Evolutionary conservation across 768 basidiomycete genomes (phyloP), one percentile per base, ranked within the genome.

Genomic region (Boletus sp.): DNA sequence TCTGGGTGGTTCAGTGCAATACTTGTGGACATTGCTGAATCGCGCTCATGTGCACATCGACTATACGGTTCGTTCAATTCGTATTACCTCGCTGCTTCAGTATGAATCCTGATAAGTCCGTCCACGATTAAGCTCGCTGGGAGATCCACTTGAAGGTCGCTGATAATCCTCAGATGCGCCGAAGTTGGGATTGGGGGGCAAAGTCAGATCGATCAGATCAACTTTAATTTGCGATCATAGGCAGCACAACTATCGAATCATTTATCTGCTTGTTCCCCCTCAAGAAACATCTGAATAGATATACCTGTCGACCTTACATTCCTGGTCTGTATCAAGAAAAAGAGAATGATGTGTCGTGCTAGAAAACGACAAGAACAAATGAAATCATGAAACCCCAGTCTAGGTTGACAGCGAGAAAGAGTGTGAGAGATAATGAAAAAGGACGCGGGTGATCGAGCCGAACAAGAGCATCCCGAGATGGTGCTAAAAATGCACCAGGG

Each of bases 391-490:
- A 45, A 13, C 19, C 23, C 7, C 13, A 17, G 29, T 55, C 47
- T 44, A 47, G 47, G 11, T 39, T 34, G 32, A 39, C 11, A 14
- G 8, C 6, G 34, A 23, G 23, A 23, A 4, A 2, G 23, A 13
- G 27, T 30, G 7, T n/a, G 3, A 6, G 3, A 7, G 13, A 13
- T 25, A 37, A 3, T 0, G 8, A 2, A 44, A 56, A 47, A 10
- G 19, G 11, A n/a, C 11, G 25, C 45, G 32, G 30, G 9, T 40
- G 42, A 48, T 33, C 23, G 15, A 57, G 9, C 5, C 42, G 34
- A 56, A 17, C 25, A 35, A 45, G 45, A 25, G 46, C 46, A 33
- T 63, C 61, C 60, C 43, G 49, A 41, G 54, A 51, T 39, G 30
- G 59, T 63, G 61, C 60, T 38, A 30, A n/a, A 42, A 39, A 48